Conservation (phyloP, 1,139 yeast species). For the Geotrichum macrosporum region DNA sequence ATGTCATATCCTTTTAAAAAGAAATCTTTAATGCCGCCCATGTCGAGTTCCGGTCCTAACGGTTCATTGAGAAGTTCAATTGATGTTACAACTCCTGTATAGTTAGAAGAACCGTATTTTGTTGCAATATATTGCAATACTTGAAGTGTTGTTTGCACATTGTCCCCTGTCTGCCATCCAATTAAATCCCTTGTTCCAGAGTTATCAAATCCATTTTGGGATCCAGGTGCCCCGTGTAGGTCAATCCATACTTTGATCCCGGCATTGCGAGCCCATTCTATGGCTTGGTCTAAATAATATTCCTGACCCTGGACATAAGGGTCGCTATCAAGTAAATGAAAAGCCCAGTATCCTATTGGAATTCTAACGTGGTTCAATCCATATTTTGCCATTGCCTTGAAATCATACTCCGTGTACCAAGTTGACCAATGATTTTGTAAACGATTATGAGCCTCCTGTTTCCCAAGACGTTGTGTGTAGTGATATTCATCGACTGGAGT, state of each 20-base stretch:
- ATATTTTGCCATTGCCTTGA: constrained; percentile 51
- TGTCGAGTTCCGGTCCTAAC: constrained; percentile 60
- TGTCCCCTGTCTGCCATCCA: constrained; percentile 48
- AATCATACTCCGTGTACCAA: constrained; percentile 74
- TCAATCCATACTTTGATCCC: constrained; percentile 83
- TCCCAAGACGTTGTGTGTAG: constrained; percentile 59
- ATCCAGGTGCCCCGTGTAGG: constrained; percentile 95
- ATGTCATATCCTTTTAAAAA: constrained; percentile 52
- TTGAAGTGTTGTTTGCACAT: constrained; percentile 50
- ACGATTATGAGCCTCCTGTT: constrained; percentile 49
- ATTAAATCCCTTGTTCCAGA: constrained; percentile 74
- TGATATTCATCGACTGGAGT: constrained; percentile 86
- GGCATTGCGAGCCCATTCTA: constrained; percentile 64
- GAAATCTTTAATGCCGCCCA: constrained; percentile 55
- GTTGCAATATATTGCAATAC: constrained; percentile 45
- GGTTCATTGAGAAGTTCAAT: constrained; percentile 90
- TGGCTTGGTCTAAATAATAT: constrained; percentile 64
- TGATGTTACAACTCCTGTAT: constrained; percentile 71
- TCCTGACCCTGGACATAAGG: constrained; percentile 89
- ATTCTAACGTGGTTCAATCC: constrained; percentile 86
- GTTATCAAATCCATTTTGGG: constrained; percentile 95
- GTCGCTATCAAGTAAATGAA: constrained; percentile 55
- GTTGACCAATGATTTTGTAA: constrained; percentile 71
- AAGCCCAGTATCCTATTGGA: constrained; percentile 98
- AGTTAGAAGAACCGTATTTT: constrained; percentile 64